phyloP scores from a whole-genome alignment of 805 yeast species.

The Nakazawaea peltata region DNA sequence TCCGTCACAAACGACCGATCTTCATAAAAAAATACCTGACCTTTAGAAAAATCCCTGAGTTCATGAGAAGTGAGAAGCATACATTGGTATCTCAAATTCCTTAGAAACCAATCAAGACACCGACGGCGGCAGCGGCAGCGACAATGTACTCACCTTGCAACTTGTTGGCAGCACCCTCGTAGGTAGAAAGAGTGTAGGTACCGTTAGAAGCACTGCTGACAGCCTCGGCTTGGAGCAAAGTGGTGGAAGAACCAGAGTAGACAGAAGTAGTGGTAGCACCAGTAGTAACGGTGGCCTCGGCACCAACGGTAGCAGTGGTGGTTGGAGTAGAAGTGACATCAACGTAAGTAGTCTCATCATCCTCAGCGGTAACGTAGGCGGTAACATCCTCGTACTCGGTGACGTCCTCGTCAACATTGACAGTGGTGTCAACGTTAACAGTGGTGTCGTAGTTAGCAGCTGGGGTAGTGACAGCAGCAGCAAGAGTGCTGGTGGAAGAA shows the following conservation, averaged over 20 bases:
- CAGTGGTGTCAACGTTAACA: conserved; percentile 10
- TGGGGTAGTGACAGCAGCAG: conserved; percentile 15
- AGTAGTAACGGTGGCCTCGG: conserved; percentile 17
- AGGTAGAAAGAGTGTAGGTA: conserved; percentile 3
- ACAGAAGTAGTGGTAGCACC: conserved; percentile 23
- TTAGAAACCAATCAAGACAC: conserved; percentile 8
- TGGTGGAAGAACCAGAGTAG: conserved; percentile 10
- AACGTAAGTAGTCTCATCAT: conserved; percentile 10
- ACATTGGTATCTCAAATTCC: too few species aligned
- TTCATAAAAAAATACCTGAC: background rate
- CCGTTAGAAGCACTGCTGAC: conserved; percentile 2
- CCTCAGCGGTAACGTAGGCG: conserved; percentile 15
- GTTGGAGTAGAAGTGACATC: conserved; percentile 11
- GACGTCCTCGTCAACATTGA: conserved; percentile 7
- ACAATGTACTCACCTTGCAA: background rate
- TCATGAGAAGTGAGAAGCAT: too few species aligned
- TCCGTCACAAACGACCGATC: background rate
- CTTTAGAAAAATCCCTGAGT: too few species aligned
- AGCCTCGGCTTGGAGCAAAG: too few species aligned
- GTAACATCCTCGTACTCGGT: conserved; percentile 18
- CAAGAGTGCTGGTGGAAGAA: conserved; percentile 10
- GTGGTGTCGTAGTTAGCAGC: conserved; percentile 14
- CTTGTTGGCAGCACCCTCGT: conserved; percentile 7
- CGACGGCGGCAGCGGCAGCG: conserved; percentile 11
- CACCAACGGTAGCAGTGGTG: conserved; percentile 13